Evolutionary conservation across 257 asterid genomes (phyloP), one percentile per base, ranked within the genome.

Genomic region (Rubia yunnanensis): DNA sequence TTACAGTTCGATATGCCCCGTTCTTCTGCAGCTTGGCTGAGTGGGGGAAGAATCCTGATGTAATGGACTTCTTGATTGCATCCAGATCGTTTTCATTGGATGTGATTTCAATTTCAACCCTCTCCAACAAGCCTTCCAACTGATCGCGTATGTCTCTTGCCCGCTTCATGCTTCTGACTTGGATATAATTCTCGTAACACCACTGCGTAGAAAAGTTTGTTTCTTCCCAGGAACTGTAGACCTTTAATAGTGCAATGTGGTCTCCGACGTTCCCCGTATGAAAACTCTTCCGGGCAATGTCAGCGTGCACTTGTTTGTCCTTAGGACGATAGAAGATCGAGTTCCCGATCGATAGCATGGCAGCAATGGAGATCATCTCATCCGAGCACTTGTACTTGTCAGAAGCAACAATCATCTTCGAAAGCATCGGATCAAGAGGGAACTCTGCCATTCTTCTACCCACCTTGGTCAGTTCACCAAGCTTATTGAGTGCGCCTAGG

Each of bases 361-460:
- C 91, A 28, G 98, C 95, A 72, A 92, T 80, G 71, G 96, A 89
- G 70, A 92, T 92, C 64, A 89, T 80, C 77, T 92, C 98, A 57
- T 87, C 98, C 10, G 92, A 84, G 67, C 98, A 92, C 72, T 80
- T 74, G 73, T 79, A 92, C 71, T 82, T 89, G 55, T 92, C 96
- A 22, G 98, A 85, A 60, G 92, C 96, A 36, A 84, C 96, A 71
- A 92, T 92, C 98, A 89, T 89, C 79, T 92, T 92, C 0, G 98
- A 89, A 32, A 82, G 76, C 98, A 92, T 92, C 13, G 98, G 98
- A 75, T 92, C 96, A 65, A 92, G 86, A 7, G 98, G 96, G 63
- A 92, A 92, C 71, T 92, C 98, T 31, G 96, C 95, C 98, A 92
- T 89, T 85, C 88, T 85, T 75, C 98, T 76, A 65, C 98, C 98